phyloP scores from a whole-genome alignment of 768 basidiomycete genomes.

The Galerina sulciceps region DNA sequence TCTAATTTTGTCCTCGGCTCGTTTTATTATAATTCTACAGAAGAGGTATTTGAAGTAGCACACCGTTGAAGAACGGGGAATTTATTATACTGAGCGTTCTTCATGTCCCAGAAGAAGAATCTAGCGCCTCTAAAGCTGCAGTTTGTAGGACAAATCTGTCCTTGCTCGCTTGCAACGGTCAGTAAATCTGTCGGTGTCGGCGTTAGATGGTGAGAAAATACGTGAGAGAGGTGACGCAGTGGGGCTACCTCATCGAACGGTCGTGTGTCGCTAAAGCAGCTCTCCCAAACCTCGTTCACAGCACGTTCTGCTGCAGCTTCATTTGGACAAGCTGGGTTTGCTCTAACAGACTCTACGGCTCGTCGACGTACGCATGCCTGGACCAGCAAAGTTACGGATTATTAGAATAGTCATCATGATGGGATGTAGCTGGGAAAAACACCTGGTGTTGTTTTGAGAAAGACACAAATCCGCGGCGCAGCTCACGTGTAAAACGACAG shows the following conservation, averaged over 20 bases:
- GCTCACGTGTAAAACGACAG: slow-evolving; percentile 84
- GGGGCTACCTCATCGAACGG: slow-evolving; percentile 90
- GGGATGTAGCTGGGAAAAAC: slow-evolving; percentile 11
- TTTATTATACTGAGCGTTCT: too few relatives aligned
- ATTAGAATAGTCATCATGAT: slow-evolving; percentile 5
- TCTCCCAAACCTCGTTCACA: slow-evolving; percentile 97
- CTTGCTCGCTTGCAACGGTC: slow-evolving; percentile 4
- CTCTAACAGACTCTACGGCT: slow-evolving; percentile 79
- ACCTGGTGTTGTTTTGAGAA: slow-evolving; percentile 98
- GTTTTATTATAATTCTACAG: neutral
- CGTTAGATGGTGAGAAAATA: slow-evolving; percentile 17
- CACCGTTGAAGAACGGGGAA: too few relatives aligned
- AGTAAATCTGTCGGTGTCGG: slow-evolving; percentile 25
- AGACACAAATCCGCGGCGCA: slow-evolving; percentile 72
- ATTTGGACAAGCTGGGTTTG: slow-evolving; percentile 82
- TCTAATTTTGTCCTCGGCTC: neutral
- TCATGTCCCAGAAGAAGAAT: too few relatives aligned
- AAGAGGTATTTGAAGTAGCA: neutral
- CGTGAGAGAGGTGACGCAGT: neutral
- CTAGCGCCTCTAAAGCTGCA: too few relatives aligned
- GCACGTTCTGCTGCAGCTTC: slow-evolving; percentile 79
- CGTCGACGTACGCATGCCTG: slow-evolving; percentile 91
- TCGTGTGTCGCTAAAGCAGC: slow-evolving; percentile 92
- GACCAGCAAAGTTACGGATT: slow-evolving; percentile 3
- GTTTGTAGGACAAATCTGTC: neutral